phyloP scores from a whole-genome alignment of 2,329 filamentous ascomycete genomes.

The Tolypocladium ophioglossoides region DNA sequence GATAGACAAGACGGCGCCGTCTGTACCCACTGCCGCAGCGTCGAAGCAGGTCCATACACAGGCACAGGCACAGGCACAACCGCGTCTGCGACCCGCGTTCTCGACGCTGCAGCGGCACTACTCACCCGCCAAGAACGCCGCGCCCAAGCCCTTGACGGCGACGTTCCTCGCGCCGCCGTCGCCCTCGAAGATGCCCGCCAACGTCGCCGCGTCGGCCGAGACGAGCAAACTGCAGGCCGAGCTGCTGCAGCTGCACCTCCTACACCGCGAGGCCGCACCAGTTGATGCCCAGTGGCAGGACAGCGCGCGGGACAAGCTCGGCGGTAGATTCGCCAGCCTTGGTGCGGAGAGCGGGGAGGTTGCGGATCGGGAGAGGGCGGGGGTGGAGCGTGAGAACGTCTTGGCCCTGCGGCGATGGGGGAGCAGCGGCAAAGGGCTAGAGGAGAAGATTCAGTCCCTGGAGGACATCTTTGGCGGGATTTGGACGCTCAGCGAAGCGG shows the following conservation, averaged over 20 bases:
- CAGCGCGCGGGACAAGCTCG: slow-evolving; percentile 41
- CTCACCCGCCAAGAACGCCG: slow-evolving; percentile 49
- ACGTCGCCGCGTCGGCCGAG: slow-evolving; percentile 48
- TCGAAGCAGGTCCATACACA: slow-evolving; percentile 10
- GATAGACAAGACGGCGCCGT: slow-evolving; percentile 9
- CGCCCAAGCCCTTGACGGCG: slow-evolving; percentile 51
- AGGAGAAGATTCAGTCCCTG: slow-evolving; percentile 46
- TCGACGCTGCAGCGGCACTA: slow-evolving; percentile 57
- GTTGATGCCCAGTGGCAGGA: slow-evolving; percentile 41
- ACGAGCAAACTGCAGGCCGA: slow-evolving; percentile 51
- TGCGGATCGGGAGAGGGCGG: slow-evolving; percentile 27
- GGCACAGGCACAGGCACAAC: slow-evolving; percentile 11
- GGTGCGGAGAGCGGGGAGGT: slow-evolving; percentile 22
- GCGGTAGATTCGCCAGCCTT: slow-evolving; percentile 31
- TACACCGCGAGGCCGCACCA: slow-evolving; percentile 43
- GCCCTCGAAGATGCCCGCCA: slow-evolving; percentile 50
- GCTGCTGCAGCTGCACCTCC: slow-evolving; percentile 52
- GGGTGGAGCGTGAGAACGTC: slow-evolving; percentile 39
- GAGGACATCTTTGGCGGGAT: slow-evolving; percentile 46
- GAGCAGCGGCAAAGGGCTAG: slow-evolving; percentile 26
- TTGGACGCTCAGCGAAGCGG: slow-evolving; percentile 45
- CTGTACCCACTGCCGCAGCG: slow-evolving; percentile 7
- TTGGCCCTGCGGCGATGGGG: slow-evolving; percentile 43
- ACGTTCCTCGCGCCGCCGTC: slow-evolving; percentile 48
- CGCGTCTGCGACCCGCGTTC: slow-evolving; percentile 43